Conservation (phyloP, 495 filamentous ascomycete species). For the Aspergillus coremiiformis region DNA sequence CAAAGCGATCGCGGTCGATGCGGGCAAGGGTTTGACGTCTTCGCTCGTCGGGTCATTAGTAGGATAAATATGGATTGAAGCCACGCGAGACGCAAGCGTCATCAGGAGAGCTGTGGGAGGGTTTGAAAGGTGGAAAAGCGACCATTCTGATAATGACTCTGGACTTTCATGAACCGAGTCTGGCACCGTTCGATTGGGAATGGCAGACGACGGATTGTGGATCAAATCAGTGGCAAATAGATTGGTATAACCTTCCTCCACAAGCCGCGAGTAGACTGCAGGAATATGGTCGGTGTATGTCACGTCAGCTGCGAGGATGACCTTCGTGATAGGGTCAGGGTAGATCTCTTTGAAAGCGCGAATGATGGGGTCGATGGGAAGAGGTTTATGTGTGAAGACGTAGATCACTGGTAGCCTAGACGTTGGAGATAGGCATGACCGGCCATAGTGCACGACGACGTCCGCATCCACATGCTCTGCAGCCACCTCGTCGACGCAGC, state of each 20-base stretch:
- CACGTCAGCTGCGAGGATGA: constrained; percentile 84
- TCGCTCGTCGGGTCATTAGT: constrained; percentile 35
- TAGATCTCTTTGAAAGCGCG: constrained; percentile 62
- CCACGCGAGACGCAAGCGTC: constrained; percentile 76
- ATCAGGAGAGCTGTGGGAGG: constrained; percentile 81
- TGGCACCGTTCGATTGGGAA: constrained; percentile 77
- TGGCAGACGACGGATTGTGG: constrained; percentile 67
- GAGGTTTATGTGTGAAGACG: constrained; percentile 69
- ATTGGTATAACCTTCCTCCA: constrained; percentile 56
- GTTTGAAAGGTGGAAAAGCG: constrained; percentile 82
- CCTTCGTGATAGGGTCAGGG: constrained; percentile 51
- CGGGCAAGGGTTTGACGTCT: constrained; percentile 36
- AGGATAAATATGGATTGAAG: constrained; percentile 69
- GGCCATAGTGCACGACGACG: constrained; percentile 89
- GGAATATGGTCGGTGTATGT: constrained; percentile 69
- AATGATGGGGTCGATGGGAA: constrained; percentile 52
- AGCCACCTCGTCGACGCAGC: constrained; percentile 95
- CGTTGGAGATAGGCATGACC: constrained; percentile 86
- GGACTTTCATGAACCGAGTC: constrained; percentile 38
- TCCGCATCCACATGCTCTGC: constrained; percentile 90
- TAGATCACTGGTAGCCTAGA: constrained; percentile 85
- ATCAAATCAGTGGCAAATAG: constrained; percentile 63
- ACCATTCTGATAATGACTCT: constrained; percentile 57
- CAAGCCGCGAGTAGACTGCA: constrained; percentile 42
- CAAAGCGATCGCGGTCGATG: constrained; percentile 52